These are phyloP conservation scores for Fusarium chuoi DNA, from an alignment of 2,329 filamentous ascomycete species.

Conservation along the genomic window DNA sequence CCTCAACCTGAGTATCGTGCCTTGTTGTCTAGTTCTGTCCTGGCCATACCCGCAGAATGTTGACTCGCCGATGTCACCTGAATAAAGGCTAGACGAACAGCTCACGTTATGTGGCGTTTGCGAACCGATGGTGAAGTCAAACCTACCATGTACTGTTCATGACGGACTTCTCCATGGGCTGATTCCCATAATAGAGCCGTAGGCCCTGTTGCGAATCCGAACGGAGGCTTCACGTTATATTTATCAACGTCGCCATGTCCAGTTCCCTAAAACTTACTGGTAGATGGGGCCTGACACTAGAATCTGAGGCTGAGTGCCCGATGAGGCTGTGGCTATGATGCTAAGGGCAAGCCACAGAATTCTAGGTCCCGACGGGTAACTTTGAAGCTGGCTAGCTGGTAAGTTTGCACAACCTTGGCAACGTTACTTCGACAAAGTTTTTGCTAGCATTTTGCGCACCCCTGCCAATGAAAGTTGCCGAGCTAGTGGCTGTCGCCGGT, in stretches of 20 bases:
- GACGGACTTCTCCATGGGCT: conserved; percentile 17
- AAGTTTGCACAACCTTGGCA: conserved; percentile 28
- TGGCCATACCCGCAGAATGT: conserved; percentile 30
- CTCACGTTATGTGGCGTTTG: conserved; percentile 6
- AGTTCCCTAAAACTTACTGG: background rate
- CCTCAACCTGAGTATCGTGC: conserved; percentile 26
- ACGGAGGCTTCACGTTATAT: conserved; percentile 30
- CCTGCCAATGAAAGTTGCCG: conserved; percentile 14
- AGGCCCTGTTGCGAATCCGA: conserved; percentile 14
- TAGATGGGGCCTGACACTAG: conserved; percentile 1
- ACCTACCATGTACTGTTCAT: background rate
- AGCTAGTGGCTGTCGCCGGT: conserved; percentile 16
- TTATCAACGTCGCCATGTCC: conserved; percentile 4
- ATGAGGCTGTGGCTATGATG: conserved; percentile 21
- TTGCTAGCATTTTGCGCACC: conserved; percentile 8
- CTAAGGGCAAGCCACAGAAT: conserved; percentile 29
- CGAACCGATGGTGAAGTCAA: background rate
- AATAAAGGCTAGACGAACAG: conserved; percentile 12
- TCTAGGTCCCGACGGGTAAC: conserved; percentile 9
- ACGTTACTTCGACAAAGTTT: conserved; percentile 34
- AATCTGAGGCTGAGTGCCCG: conserved; percentile 18
- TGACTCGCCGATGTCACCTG: conserved; percentile 28
- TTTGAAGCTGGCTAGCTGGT: background rate
- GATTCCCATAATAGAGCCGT: background rate
- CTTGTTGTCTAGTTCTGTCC: conserved; percentile 16